Conservation (phyloP, 2,329 filamentous ascomycete genomes). For the Chaetomiaceae sp. region DNA sequence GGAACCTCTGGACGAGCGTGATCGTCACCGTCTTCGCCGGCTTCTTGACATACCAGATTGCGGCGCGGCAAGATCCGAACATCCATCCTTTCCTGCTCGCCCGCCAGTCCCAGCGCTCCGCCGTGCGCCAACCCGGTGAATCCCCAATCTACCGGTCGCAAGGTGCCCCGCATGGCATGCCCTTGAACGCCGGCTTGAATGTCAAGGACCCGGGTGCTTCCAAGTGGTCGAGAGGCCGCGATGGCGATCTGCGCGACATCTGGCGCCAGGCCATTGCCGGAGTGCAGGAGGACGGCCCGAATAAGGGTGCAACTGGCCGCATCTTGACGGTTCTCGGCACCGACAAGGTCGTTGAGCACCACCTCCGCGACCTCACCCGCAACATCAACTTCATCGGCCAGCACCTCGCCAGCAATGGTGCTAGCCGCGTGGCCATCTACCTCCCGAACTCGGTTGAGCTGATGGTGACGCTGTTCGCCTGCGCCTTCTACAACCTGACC, state of each 20-base stretch:
- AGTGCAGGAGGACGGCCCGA: constrained; percentile 56
- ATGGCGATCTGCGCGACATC: constrained; percentile 87
- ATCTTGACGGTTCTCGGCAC: constrained; percentile 77
- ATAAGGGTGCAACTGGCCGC: constrained; percentile 58
- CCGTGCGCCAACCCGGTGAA: constrained; percentile 77
- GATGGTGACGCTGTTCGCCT: constrained; percentile 76
- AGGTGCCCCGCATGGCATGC: constrained; percentile 79
- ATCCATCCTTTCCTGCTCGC: constrained; percentile 87
- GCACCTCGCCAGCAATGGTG: constrained; percentile 66
- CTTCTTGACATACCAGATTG: constrained; percentile 66
- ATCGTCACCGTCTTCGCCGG: constrained; percentile 63
- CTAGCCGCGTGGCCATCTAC: constrained; percentile 79
- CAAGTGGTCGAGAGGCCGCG: constrained; percentile 76
- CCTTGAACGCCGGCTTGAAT: constrained; percentile 70
- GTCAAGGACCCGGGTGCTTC: constrained; percentile 76
- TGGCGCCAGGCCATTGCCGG: constrained; percentile 73
- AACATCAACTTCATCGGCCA: constrained; percentile 85
- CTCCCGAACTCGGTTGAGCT: constrained; percentile 92
- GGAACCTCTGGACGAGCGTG: constrained; percentile 75
- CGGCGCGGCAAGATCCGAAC: constrained; percentile 75
- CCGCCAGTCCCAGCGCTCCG: constrained; percentile 72
- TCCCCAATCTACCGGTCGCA: constrained; percentile 83
- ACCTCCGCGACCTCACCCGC: constrained; percentile 67
- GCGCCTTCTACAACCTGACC: constrained; percentile 82
- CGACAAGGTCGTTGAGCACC: constrained; percentile 69